phyloP scores from a whole-genome alignment of 1,284 basidiomycete genomes.

The Ceratobasidium sp. region DNA sequence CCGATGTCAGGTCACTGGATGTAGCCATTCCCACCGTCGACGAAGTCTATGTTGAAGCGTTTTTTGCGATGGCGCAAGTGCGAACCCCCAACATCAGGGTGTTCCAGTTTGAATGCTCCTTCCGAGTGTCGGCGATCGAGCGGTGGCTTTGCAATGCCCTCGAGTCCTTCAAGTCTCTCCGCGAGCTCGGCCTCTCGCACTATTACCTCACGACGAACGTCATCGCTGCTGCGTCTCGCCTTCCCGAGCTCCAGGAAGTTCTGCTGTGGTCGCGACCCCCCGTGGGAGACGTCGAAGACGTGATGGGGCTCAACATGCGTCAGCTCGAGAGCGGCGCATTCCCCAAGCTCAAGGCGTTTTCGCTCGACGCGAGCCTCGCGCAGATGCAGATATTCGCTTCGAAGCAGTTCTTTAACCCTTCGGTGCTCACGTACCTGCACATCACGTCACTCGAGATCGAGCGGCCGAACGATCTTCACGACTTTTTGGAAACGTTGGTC shows the following conservation, averaged over 20 bases:
- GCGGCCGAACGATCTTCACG: constrained; percentile 34
- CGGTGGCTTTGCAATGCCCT: constrained; percentile 34
- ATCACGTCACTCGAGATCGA: constrained; percentile 43
- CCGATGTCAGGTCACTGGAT: constrained; percentile 28
- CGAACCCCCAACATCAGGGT: constrained; percentile 39
- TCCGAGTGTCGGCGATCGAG: constrained; percentile 22
- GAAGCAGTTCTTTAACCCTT: constrained; percentile 36
- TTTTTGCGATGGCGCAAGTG: constrained; percentile 34
- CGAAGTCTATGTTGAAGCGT: constrained; percentile 39
- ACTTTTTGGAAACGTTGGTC: constrained; percentile 39
- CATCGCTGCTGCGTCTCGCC: constrained; percentile 18
- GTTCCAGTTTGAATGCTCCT: constrained; percentile 40
- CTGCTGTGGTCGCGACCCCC: constrained; percentile 36
- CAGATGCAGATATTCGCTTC: constrained; percentile 37
- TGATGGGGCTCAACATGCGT: constrained; percentile 41
- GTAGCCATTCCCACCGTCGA: constrained; percentile 40
- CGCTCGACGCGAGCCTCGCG: constrained; percentile 34
- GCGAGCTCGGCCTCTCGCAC: constrained; percentile 35
- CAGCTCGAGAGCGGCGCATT: constrained; percentile 35
- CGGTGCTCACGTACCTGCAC: constrained; percentile 35
- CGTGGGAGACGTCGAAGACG: constrained; percentile 40
- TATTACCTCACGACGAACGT: constrained; percentile 41
- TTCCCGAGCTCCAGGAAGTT: constrained; percentile 32
- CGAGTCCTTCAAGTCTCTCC: constrained; percentile 32
- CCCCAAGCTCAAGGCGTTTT: constrained; percentile 36